Evolutionary conservation across 805 yeast genomes (phyloP), one percentile per base, ranked within the genome.

Genomic region (Kurtzmaniella cleridarum): DNA sequence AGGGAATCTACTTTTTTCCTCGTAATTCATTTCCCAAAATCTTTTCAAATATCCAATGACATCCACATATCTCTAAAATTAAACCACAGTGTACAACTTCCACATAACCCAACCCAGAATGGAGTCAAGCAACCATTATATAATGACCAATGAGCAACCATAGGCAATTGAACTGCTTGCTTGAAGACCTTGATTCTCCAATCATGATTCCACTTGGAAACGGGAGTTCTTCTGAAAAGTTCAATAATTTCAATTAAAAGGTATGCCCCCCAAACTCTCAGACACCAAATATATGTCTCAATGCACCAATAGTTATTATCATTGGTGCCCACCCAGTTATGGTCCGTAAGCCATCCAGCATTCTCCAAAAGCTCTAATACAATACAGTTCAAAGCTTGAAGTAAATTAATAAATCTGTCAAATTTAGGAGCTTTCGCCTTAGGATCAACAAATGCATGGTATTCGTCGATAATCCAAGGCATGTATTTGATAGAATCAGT

Each of bases 71-170:
- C 60, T 43, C 48, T 57, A 41, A 68, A 68, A 5, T 57, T 63
- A 57, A 62, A 66, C 66, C 66, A 68, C 6, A 72, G 66, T 13
- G 73, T 73, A 10, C 71, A 68, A 32, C 60, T 48, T 11, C 73
- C 73, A 45, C 68, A 68, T n/a, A 68, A 43, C 1, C 73, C 74
- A 7, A 68, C 74, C 74, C 74, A 68, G 54, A 68, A 68, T 15
- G 74, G 73, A 23, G 60, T 45, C 46, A 68, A 62, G 44, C 73
- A 68, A 3, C 73, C 74, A 4, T 65, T 67, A 43, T 63, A 57
- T 40, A 68, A 55, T 4, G 70, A 61, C 74, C 74, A 68, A 47
- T 68, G 73, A 15, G 64, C 46, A 17, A 66, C 73, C 46, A 68
- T 57, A 1, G 74, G 74, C 23, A 68, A 36, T 46, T 68, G 73